phyloP scores from a whole-genome alignment of 148 eudicot genomes.

The Euryodendron excelsum region DNA sequence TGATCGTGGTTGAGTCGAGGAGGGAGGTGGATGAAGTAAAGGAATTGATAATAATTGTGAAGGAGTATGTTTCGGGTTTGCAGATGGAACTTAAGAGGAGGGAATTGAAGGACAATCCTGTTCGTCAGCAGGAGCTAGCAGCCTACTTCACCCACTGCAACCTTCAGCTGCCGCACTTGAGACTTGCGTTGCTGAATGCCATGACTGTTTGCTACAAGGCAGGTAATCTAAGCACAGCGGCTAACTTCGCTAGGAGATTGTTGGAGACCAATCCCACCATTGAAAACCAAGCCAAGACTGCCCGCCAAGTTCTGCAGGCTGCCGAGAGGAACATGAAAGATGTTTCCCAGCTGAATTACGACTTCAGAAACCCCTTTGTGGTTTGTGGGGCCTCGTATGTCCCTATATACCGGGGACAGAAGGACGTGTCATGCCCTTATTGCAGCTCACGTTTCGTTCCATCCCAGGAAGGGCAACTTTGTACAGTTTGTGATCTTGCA shows the following conservation, averaged over 20 bases:
- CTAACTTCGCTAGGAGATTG: constrained; percentile 75
- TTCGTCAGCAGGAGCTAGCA: constrained; percentile 90
- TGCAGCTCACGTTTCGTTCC: constrained; percentile 79
- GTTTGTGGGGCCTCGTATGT: constrained; percentile 87
- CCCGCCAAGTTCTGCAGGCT: constrained; percentile 77
- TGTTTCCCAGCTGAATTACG: constrained; percentile 68
- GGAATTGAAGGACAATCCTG: constrained; percentile 63
- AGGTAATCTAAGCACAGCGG: constrained; percentile 70
- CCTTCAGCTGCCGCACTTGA: constrained; percentile 79
- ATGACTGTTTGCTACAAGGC: constrained; percentile 80
- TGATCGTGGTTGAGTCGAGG: constrained; percentile 82
- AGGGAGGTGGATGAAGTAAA: constrained; percentile 95
- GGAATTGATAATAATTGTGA: constrained; percentile 71
- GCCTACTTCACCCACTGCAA: constrained; percentile 95
- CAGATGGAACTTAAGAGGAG: constrained; percentile 83
- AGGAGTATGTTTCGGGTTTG: constrained; percentile 81
- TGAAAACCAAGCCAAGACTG: constrained; percentile 71
- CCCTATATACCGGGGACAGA: constrained; percentile 88
- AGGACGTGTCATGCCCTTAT: constrained; percentile 73
- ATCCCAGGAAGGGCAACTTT: constrained; percentile 65
- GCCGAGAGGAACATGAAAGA: constrained; percentile 90
- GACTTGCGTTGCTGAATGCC: constrained; percentile 74
- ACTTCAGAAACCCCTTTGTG: constrained; percentile 93
- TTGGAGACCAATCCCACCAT: constrained; percentile 69
- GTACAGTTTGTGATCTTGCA: constrained; percentile 81